Evolutionary conservation across 257 asterid genomes (phyloP).

Genomic region (Ballota nigra): DNA sequence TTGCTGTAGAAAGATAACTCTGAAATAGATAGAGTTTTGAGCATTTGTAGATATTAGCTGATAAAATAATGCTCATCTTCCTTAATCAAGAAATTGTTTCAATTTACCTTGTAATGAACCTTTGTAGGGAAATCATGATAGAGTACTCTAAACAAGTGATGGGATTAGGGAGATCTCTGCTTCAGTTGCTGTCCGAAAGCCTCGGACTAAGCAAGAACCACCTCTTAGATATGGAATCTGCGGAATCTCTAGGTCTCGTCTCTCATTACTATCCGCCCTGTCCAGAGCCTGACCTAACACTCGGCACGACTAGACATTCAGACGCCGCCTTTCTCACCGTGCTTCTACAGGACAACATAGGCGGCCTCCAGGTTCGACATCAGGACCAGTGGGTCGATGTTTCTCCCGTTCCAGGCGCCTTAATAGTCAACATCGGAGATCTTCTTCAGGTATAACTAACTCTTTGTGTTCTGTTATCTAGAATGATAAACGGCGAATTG

Average conservation of each 20-base stretch:
- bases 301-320: constrained; percentile 31
- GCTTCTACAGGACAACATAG: constrained; percentile 39
- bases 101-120: neutral
- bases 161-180: constrained; percentile 31
- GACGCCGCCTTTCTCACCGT: constrained; percentile 42
- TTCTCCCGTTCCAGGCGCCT: too few relatives aligned
- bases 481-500: neutral
- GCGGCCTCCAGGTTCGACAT: constrained; percentile 57
- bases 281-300: constrained; percentile 47
- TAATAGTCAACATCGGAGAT: too few relatives aligned
- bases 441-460: too few relatives aligned
- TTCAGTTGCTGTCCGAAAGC: too few relatives aligned
- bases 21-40: too few relatives aligned
- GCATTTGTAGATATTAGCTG: too few relatives aligned
- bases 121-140: constrained; percentile 29
- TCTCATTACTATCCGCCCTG: constrained; percentile 55
- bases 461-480: neutral
- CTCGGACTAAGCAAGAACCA: constrained; percentile 33
- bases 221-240: constrained; percentile 40
- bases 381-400: too few relatives aligned
- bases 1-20: too few relatives aligned
- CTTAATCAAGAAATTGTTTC: too few relatives aligned
- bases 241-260: constrained; percentile 21
- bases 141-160: constrained; percentile 35
- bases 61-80: too few relatives aligned